Evolutionary conservation across 768 basidiomycete genomes (phyloP), one percentile per base, ranked within the genome.

Genomic region (Auricularia heimuer): DNA sequence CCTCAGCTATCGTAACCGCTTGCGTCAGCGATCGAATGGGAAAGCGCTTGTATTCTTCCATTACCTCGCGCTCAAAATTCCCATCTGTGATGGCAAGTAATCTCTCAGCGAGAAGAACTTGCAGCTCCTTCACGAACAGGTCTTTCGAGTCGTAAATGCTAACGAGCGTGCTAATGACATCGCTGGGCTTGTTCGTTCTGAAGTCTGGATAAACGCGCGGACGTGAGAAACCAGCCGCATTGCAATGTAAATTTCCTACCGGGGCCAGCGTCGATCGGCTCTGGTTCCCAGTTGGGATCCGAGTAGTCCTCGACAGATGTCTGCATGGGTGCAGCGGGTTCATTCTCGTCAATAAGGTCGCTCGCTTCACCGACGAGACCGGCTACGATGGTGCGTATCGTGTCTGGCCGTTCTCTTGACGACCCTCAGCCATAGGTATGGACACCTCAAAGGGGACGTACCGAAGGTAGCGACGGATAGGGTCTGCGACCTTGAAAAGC

Each of bases 61-160:
- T 33, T 58, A 84, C 84, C 78, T 85, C 88, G 62, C 83, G 80
- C 63, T 94, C 92, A 51, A 83, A 82, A 64, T 88, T 87, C 62
- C 91, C 94, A 68, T 94, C 89, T 58, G 80, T 85, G 58, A 94
- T 85, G 0, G 84, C 82, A 60, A 99, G 78, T 42, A 99, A 76
- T 8, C 94, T 82, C 66, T 94, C 91, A 0, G 94, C 95, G 14
- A 99, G 83, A 3, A 97, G 77, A 0, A 93, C 87, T 73, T 98
- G 97, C 37, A 99, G 78, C 74, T 98, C 97, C 73, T 93, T 96
- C 69, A 98, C 85, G 70, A 99, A 98, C 8, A 98, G 83, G 69
- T 98, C 97, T 71, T 94, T 91, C 2, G 95, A 95, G 72, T 98
- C 94, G 70, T 98, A 98, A 68, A 98, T 98, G 73, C 91, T 94